Conservation (phyloP, 371 early-diverging fungal species). For the Syncephalastrum racemosum region DNA sequence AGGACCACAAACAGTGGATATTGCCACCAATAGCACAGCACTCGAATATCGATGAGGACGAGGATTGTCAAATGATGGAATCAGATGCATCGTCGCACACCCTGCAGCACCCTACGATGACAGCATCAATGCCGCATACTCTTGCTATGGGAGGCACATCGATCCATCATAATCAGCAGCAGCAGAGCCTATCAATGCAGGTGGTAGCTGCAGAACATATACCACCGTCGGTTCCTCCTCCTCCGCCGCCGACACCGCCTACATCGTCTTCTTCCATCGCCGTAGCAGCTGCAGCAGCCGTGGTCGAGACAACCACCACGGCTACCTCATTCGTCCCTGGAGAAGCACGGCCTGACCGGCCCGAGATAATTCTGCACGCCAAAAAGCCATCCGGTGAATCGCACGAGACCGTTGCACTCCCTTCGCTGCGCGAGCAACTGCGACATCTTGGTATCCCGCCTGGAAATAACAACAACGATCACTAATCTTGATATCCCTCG, state of each 20-base stretch:
- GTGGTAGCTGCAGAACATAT: not conserved
- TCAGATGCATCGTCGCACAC: too few species aligned
- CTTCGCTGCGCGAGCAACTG: constrained; percentile 12
- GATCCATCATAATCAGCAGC: not conserved
- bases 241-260: not conserved
- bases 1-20: too few species aligned
- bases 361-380: constrained; percentile 11
- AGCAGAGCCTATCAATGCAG: constrained; percentile 3
- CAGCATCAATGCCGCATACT: too few species aligned
- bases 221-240: constrained; percentile 1
- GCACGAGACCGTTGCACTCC: constrained; percentile 1
- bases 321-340: constrained; percentile 6
- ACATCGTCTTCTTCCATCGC: not conserved
- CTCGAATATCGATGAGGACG: too few species aligned
- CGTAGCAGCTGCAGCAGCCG: not conserved
- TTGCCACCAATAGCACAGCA: too few species aligned
- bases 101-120: too few species aligned
- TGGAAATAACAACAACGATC: too few species aligned
- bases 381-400: not conserved
- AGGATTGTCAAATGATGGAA: too few species aligned
- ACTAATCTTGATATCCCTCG: too few species aligned
- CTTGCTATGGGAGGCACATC: too few species aligned
- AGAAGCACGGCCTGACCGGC: constrained; percentile 13
- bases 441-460: constrained; percentile 4
- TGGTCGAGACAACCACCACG: not conserved